Conservation (phyloP, 2,329 filamentous ascomycete genomes). For the Gaeumannomyces tritici region DNA sequence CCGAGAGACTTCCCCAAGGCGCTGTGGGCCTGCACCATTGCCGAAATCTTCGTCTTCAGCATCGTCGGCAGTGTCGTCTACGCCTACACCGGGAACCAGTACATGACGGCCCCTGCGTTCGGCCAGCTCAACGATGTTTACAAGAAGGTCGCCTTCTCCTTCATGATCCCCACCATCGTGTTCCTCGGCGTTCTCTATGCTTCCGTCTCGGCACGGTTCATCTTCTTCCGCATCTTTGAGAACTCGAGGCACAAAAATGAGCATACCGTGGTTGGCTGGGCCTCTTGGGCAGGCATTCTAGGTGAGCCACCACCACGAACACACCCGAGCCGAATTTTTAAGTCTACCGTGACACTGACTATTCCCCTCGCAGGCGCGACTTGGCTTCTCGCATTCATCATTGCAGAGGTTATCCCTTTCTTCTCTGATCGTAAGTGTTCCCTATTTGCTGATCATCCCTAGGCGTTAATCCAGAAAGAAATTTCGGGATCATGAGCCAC, state of each 20-base stretch:
- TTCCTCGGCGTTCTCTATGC: conserved; percentile 89
- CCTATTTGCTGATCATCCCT: too few species aligned
- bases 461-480: too few species aligned
- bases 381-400: conserved; percentile 87
- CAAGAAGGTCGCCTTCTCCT: conserved; percentile 84
- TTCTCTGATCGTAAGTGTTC: conserved; percentile 60
- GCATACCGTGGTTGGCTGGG: conserved; percentile 77
- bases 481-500: background rate
- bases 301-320: conserved; percentile 23
- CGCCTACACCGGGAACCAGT: conserved; percentile 80
- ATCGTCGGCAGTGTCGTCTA: conserved; percentile 75
- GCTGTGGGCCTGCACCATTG: conserved; percentile 81
- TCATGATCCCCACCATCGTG: conserved; percentile 92
- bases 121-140: conserved; percentile 70
- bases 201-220: conserved; percentile 78
- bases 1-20: conserved; percentile 82
- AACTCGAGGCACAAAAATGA: conserved; percentile 69
- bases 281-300: conserved; percentile 66
- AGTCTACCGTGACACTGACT: background rate
- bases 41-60: conserved; percentile 78
- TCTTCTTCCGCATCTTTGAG: conserved; percentile 84
- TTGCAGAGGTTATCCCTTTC: conserved; percentile 89
- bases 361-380: conserved; percentile 36
- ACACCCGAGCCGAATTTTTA: background rate
- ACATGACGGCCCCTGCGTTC: conserved; percentile 81